phyloP scores from a whole-genome alignment of 345 rosid species.

The Salix dunnii region DNA sequence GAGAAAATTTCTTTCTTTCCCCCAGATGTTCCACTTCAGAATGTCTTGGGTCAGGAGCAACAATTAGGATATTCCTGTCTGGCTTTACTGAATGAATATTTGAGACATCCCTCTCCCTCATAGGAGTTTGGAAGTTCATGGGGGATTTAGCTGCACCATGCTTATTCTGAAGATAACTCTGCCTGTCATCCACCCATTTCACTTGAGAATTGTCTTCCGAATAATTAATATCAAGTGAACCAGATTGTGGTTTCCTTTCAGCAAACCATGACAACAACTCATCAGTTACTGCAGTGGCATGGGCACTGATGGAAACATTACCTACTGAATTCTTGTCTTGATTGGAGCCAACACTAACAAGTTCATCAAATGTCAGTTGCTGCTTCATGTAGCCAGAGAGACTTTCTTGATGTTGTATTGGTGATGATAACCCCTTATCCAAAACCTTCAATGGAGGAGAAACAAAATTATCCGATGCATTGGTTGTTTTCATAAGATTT shows the following conservation, averaged over 20 bases:
- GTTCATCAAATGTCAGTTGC: conserved; percentile 21
- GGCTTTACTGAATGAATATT: conserved; percentile 24
- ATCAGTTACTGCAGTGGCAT: conserved; percentile 23
- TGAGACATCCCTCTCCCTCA: conserved; percentile 16
- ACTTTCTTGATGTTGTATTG: conserved; percentile 17
- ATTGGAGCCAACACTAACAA: conserved; percentile 16
- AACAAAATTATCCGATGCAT: conserved; percentile 24
- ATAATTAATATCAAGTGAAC: conserved; percentile 26
- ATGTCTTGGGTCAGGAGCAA: conserved; percentile 18
- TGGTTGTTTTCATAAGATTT: conserved; percentile 17
- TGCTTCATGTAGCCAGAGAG: conserved; percentile 29
- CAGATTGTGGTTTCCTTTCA: conserved; percentile 22
- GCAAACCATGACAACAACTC: conserved; percentile 23
- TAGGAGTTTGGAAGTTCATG: conserved; percentile 22
- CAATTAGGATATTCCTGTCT: conserved; percentile 15
- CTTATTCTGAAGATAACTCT: conserved; percentile 14
- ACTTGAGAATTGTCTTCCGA: conserved; percentile 26
- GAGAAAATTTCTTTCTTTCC: conserved; percentile 31
- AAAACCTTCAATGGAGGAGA: conserved; percentile 36
- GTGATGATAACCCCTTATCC: conserved; percentile 30
- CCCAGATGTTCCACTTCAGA: conserved; percentile 27
- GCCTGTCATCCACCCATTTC: conserved; percentile 30
- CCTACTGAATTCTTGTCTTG: conserved; percentile 26
- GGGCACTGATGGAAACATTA: conserved; percentile 16
- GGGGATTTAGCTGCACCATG: conserved; percentile 30